Conservation (phyloP, 305 asterid genomes). For the Rubia tinctorum region DNA sequence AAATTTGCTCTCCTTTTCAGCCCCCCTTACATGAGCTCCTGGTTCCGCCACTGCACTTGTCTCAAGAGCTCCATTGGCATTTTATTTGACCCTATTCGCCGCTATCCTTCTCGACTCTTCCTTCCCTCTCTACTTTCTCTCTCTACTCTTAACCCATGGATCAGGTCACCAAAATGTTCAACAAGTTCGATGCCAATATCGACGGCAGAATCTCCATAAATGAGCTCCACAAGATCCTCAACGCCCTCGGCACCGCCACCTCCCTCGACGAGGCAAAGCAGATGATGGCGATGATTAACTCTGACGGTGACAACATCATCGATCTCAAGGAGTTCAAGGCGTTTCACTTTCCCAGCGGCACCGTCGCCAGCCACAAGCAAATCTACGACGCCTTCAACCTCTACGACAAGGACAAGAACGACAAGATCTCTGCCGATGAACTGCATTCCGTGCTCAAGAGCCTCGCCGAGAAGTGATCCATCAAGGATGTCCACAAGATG, state of each 20-base stretch:
- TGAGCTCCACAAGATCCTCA: conserved; percentile 60
- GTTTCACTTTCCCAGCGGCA: conserved; percentile 42
- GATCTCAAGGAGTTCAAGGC: conserved; percentile 76
- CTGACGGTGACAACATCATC: conserved; percentile 86
- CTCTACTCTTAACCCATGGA: neutral
- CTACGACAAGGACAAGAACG: conserved; percentile 50
- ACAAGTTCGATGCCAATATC: conserved; percentile 75
- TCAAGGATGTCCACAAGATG: conserved; percentile 43
- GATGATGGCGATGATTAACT: conserved; percentile 73
- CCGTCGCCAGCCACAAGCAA: conserved; percentile 24
- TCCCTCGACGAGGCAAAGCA: conserved; percentile 54
- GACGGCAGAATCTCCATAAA: conserved; percentile 75
- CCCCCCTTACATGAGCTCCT: too few species aligned
- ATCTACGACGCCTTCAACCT: conserved; percentile 41
- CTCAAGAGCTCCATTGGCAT: too few species aligned
- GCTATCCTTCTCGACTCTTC: neutral
- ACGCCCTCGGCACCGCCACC: conserved; percentile 61
- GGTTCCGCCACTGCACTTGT: too few species aligned
- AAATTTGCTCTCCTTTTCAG: too few species aligned
- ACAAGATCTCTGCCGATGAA: conserved; percentile 42
- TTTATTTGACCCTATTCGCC: neutral
- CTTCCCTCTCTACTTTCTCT: neutral
- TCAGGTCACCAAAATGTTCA: conserved; percentile 64
- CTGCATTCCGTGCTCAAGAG: conserved; percentile 36
- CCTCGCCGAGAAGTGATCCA: conserved; percentile 41